Percentiles rank a stretch among this genome's conserved stretches.
Conservation (phyloP, 139 green algal species). For the Eudorina sp. region DNA sequence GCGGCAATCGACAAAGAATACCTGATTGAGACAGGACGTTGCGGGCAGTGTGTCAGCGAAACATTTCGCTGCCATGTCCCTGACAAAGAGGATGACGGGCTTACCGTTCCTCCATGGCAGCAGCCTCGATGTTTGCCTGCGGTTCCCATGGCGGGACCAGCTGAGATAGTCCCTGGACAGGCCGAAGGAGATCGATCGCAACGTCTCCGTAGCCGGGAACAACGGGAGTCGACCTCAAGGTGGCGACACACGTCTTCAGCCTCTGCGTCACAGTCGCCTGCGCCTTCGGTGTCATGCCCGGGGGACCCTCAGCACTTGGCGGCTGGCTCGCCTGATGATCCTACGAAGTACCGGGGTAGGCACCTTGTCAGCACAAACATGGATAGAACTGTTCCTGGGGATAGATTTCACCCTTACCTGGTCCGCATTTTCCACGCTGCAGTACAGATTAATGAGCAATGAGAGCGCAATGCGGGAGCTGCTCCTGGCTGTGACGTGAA, state of each 20-base stretch:
- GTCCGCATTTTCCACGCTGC: constrained; percentile 11
- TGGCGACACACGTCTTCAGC: neutral
- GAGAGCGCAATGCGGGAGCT: constrained; percentile 2
- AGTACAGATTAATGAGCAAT: constrained; percentile 33
- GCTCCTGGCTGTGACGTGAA: neutral
- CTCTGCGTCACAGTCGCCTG: neutral
- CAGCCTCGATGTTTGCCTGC: neutral
- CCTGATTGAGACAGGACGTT: neutral
- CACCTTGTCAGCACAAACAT: too few relatives aligned
- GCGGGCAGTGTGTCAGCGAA: neutral
- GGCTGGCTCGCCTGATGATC: neutral
- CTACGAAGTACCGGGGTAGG: too few relatives aligned
- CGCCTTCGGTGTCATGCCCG: neutral
- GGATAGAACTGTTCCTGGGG: too few relatives aligned
- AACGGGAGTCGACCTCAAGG: neutral
- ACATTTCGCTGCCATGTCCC: neutral
- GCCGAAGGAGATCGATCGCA: neutral
- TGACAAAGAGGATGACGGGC: neutral
- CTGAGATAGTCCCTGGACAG: constrained; percentile 3
- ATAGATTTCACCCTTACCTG: neutral
- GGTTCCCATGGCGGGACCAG: constrained; percentile 4
- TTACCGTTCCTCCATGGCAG: constrained; percentile 22
- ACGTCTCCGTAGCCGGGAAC: constrained; percentile 29
- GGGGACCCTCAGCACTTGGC: neutral
- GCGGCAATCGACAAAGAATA: neutral